A percentile compares a stretch with the other conserved stretches of the same genome.
These are phyloP conservation scores for Talaromyces wortmannii DNA, from an alignment of 495 filamentous ascomycete species.

Conservation along the genomic window DNA sequence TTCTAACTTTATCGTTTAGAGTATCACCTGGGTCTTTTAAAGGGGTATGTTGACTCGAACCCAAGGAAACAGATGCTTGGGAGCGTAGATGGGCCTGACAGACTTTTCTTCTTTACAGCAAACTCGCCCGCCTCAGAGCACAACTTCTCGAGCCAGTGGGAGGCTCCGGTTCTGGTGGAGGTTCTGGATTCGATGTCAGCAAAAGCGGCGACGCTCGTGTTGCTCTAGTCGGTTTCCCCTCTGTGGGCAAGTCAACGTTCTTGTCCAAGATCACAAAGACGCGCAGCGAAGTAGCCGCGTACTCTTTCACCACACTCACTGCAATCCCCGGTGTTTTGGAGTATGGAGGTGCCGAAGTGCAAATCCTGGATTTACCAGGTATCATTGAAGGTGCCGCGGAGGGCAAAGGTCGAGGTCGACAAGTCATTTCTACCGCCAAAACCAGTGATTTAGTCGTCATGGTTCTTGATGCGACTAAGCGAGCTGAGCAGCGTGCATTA, in stretches of 20 bases:
- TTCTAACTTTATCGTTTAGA: conserved; percentile 45
- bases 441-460: conserved; percentile 97
- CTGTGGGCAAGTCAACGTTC: conserved; percentile 98
- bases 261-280: conserved; percentile 99
- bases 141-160: conserved; percentile 90
- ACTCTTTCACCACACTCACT: conserved; percentile 96
- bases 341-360: conserved; percentile 97
- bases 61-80: neutral
- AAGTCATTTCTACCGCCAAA: conserved; percentile 98
- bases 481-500: conserved; percentile 85
- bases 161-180: conserved; percentile 63
- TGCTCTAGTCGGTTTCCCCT: conserved; percentile 95
- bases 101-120: conserved; percentile 43
- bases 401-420: conserved; percentile 91
- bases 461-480: conserved; percentile 95
- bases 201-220: conserved; percentile 97
- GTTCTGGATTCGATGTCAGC: conserved; percentile 90
- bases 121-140: conserved; percentile 90
- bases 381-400: conserved; percentile 98
- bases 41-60: conserved; percentile 59
- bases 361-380: conserved; percentile 95
- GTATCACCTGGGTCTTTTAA: conserved; percentile 95
- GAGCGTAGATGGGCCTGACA: neutral
- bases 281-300: conserved; percentile 91
- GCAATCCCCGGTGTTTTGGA: conserved; percentile 97